These are phyloP conservation scores for Brettanomyces naardenensis DNA, from an alignment of 805 yeast genomes.

Conservation along the genomic window DNA sequence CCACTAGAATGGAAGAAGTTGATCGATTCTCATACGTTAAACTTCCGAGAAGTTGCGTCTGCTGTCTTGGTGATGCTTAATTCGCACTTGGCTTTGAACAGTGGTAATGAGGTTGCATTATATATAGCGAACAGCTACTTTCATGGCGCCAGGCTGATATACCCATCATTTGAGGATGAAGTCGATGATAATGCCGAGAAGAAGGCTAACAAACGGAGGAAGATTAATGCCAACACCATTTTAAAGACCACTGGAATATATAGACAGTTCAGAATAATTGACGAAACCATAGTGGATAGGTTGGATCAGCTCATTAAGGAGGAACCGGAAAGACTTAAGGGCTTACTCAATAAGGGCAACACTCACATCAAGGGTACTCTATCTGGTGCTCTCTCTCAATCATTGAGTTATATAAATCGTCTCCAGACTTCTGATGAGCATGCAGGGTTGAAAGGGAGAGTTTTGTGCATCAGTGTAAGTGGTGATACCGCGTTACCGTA, in stretches of 20 bases:
- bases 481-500: slow-evolving; percentile 76
- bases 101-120: slow-evolving; percentile 76
- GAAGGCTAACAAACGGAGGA: slow-evolving; percentile 2
- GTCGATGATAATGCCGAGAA: slow-evolving; percentile 4
- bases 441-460: slow-evolving; percentile 52
- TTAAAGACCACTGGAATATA: slow-evolving; percentile 61
- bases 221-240: slow-evolving; percentile 6
- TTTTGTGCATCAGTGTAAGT: slow-evolving; percentile 55
- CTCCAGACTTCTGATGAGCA: slow-evolving; percentile 40
- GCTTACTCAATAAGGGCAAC: slow-evolving; percentile 17
- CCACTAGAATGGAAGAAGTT: slow-evolving; percentile 59
- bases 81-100: slow-evolving; percentile 80
- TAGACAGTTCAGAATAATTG: slow-evolving; percentile 74
- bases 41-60: slow-evolving; percentile 52
- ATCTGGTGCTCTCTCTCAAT: slow-evolving; percentile 76
- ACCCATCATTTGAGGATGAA: slow-evolving; percentile 38
- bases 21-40: slow-evolving; percentile 27
- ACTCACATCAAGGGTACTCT: slow-evolving; percentile 40
- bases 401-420: slow-evolving; percentile 73
- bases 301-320: slow-evolving; percentile 39
- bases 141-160: slow-evolving; percentile 58
- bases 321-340: slow-evolving; percentile 17
- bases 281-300: slow-evolving; percentile 60
- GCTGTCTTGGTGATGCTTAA: slow-evolving; percentile 71
- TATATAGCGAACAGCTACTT: slow-evolving; percentile 58